Evolutionary conservation across 2,329 filamentous ascomycete genomes (phyloP).

Genomic region (Phaeomoniella chlamydospora): DNA sequence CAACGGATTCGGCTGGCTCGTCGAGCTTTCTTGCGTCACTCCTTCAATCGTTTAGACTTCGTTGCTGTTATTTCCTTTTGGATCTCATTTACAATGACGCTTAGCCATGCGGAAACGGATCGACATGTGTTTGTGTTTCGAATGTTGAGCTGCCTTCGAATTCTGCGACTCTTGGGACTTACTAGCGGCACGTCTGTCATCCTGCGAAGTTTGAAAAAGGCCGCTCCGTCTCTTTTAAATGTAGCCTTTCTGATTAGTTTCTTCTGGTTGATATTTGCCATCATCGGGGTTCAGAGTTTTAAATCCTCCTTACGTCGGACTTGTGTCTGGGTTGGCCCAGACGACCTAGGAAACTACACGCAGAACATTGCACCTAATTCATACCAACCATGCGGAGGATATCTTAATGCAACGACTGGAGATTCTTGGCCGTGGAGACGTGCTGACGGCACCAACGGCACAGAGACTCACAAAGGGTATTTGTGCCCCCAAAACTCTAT

Average conservation of each 20-base stretch:
- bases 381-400: constrained; percentile 75
- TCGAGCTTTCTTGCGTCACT: constrained; percentile 82
- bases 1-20: constrained; percentile 77
- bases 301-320: constrained; percentile 66
- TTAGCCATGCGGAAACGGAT: constrained; percentile 52
- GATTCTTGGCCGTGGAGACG: constrained; percentile 53
- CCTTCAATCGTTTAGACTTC: constrained; percentile 92
- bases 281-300: constrained; percentile 93
- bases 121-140: constrained; percentile 79
- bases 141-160: constrained; percentile 92
- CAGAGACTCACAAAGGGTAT: constrained; percentile 59
- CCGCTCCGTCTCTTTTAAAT: constrained; percentile 77
- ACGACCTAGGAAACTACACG: constrained; percentile 21
- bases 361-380: constrained; percentile 39
- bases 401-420: constrained; percentile 48
- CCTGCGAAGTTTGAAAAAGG: constrained; percentile 85
- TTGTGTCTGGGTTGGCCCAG: constrained; percentile 63
- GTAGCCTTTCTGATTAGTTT: constrained; percentile 91
- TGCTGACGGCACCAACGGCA: constrained; percentile 35
- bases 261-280: constrained; percentile 95
- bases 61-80: constrained; percentile 90
- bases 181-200: constrained; percentile 96
- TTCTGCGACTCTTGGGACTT: constrained; percentile 75
- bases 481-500: constrained; percentile 72
- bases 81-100: constrained; percentile 66